Evolutionary conservation across 1,139 yeast species (phyloP).

Genomic region (Nakaseomyces bracarensis): DNA sequence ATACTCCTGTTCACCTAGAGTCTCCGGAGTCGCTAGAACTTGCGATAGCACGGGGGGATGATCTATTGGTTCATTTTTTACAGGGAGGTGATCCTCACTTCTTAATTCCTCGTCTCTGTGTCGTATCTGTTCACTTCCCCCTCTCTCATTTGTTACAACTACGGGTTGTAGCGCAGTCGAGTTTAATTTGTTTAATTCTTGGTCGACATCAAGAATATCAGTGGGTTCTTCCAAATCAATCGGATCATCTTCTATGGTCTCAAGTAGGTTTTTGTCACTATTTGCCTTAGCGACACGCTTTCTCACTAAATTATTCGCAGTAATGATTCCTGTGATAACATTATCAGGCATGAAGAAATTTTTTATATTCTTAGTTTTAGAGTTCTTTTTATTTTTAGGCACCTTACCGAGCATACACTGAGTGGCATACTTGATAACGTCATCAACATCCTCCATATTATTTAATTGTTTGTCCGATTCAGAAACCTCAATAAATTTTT

Average conservation of each 20-base stretch:
- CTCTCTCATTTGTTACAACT: not conserved
- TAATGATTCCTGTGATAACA: slow-evolving; percentile 60
- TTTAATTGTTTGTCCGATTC: slow-evolving; percentile 55
- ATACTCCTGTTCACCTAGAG: not conserved
- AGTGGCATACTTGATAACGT: slow-evolving; percentile 55
- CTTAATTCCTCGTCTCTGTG: not conserved
- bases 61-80: not conserved
- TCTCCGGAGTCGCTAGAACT: no score
- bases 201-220: slow-evolving; percentile 3
- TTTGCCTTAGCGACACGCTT: slow-evolving; percentile 14
- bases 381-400: slow-evolving; percentile 16
- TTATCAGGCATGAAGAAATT: slow-evolving; percentile 72
- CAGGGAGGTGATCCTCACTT: not conserved
- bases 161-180: not conserved
- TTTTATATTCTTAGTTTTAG: slow-evolving; percentile 30
- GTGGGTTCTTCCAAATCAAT: slow-evolving; percentile 1
- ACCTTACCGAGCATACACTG: slow-evolving; percentile 35
- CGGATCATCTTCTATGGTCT: slow-evolving; percentile 3
- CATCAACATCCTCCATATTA: slow-evolving; percentile 56
- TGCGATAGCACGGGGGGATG: no score
- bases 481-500: slow-evolving; percentile 55
- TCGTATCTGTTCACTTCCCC: no score
- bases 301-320: slow-evolving; percentile 46
- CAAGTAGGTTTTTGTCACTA: slow-evolving; percentile 8
- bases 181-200: not conserved